Evolutionary conservation across 2,329 filamentous ascomycete species (phyloP).

Genomic region (Blastomyces parvus): DNA sequence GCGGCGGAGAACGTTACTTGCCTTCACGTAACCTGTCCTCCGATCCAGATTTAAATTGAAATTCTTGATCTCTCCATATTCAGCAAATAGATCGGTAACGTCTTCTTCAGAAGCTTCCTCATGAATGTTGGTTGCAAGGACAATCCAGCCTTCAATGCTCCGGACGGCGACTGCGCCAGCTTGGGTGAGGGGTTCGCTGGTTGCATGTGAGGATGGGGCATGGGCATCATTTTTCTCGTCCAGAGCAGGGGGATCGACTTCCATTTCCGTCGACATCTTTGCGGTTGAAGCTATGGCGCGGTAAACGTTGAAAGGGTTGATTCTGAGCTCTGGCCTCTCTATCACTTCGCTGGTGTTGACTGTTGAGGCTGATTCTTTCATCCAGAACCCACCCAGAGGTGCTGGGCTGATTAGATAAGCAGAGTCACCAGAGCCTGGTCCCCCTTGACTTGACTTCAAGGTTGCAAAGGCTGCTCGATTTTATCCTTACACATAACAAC

Average conservation of each 20-base stretch:
- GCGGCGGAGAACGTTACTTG: conserved; percentile 23
- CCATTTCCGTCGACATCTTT: conserved; percentile 39
- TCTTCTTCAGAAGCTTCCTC: conserved; percentile 61
- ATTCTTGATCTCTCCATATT: conserved; percentile 59
- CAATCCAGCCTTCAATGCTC: conserved; percentile 60
- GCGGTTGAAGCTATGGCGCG: not conserved
- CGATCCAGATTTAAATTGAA: conserved; percentile 57
- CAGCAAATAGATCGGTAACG: conserved; percentile 55
- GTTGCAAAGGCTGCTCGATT: not conserved
- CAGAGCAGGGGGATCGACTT: conserved; percentile 33
- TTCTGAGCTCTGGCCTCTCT: not conserved
- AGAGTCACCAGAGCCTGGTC: not conserved
- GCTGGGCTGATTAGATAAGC: conserved; percentile 4
- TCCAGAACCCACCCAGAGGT: too few relatives aligned
- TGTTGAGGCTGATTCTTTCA: not conserved
- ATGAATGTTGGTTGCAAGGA: conserved; percentile 59
- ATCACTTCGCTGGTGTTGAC: not conserved
- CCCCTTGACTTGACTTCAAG: not conserved
- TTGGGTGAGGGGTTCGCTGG: conserved; percentile 35
- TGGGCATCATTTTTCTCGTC: conserved; percentile 24
- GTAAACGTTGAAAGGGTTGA: not conserved
- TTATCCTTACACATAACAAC: not conserved
- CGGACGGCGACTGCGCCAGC: conserved; percentile 49
- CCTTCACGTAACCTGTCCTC: conserved; percentile 59
- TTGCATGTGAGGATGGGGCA: conserved; percentile 24